Percentiles rank a stretch among this genome's conserved stretches.
phyloP scores from a whole-genome alignment of 2,329 filamentous ascomycete species.

The Penicillium sp. region DNA sequence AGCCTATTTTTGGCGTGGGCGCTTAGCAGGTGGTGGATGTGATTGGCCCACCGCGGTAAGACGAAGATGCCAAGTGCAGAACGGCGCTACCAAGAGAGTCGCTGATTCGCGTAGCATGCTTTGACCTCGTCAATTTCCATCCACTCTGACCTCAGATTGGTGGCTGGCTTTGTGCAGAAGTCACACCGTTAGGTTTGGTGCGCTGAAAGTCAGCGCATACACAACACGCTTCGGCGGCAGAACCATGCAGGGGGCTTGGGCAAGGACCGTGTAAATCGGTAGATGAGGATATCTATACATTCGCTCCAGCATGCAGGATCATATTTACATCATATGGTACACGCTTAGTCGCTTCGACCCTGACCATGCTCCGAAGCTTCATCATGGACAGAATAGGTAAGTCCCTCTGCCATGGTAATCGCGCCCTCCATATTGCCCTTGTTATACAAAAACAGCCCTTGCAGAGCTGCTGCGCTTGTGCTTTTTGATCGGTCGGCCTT shows the following conservation, averaged over 20 bases:
- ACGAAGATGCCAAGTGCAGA: constrained; percentile 19
- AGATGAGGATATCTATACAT: constrained; percentile 17
- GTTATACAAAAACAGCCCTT: constrained; percentile 93
- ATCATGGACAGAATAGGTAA: constrained; percentile 36
- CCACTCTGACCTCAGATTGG: constrained; percentile 12
- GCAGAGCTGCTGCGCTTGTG: constrained; percentile 87
- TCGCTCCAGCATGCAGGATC: background rate
- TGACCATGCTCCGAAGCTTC: constrained; percentile 26
- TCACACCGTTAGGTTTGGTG: constrained; percentile 17
- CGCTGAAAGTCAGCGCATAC: constrained; percentile 11
- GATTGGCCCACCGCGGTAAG: constrained; percentile 23
- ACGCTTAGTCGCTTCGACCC: constrained; percentile 14
- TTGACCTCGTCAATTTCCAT: background rate
- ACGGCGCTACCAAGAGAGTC: constrained; percentile 18
- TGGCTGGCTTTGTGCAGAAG: constrained; percentile 10
- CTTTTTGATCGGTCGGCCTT: constrained; percentile 50
- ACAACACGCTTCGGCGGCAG: constrained; percentile 4
- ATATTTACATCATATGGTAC: constrained; percentile 31
- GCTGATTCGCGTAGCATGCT: constrained; percentile 16
- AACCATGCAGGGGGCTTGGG: background rate
- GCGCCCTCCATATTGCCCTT: constrained; percentile 89
- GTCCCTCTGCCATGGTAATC: constrained; percentile 70
- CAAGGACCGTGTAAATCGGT: background rate
- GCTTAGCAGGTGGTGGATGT: constrained; percentile 28
- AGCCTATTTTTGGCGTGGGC: constrained; percentile 30